Base-by-base conservation (phyloP, 192 early-diverging fungal genomes). In the Entrophospora sp. region DNA sequence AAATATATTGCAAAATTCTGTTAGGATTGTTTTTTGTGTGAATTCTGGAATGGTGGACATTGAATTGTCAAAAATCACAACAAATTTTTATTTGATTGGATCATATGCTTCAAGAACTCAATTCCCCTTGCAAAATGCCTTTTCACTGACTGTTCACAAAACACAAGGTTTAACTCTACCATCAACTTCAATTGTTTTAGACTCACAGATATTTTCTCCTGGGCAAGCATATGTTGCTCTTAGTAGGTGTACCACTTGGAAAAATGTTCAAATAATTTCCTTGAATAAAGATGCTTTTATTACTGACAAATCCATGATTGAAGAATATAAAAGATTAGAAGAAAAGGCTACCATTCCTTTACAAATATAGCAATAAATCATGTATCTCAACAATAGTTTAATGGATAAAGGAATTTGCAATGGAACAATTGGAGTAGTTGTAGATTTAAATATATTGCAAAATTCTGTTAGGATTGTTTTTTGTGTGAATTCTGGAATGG, bases 121-220 rank as follows among this genome's bases (percentile, higher is more conserved):
- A 34, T 67, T 42, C 24, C 22, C 49, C 2, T 16, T 67, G 5
- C 51, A 48, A 43, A 67, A 55, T 67, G 31, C 30, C 6, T 66
- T 66, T 57, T 32, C 35, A 22, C 2, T 66, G 1, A 66, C 64
- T 32, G 38, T 66, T 2, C 52, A 66, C n/a, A 66, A 66, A 66
- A 67, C 30, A 0, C 49, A 67, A 38, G 43, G 65, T 12, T 5
- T 67, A n/a, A 67, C 25, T 8, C 24, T 67, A 42, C 30, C 30
- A 3, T 4, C 37, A 2, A 22, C 13, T 13, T 59, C 52, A 0
- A 12, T 67, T 20, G n/a, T 20, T 0, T 20, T 61, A 16, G 59
- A 56, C 36, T 8, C 32, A 16, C 14, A 18, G 10, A 56, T 56
- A 7, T 37, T 56, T 10, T 14, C n/a, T 0, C 4, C 0, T 20